A percentile compares a stretch with the other conserved stretches of the same genome.
These are phyloP conservation scores for Boechera retrofracta DNA, from an alignment of 345 rosid species.

Conservation along the genomic window DNA sequence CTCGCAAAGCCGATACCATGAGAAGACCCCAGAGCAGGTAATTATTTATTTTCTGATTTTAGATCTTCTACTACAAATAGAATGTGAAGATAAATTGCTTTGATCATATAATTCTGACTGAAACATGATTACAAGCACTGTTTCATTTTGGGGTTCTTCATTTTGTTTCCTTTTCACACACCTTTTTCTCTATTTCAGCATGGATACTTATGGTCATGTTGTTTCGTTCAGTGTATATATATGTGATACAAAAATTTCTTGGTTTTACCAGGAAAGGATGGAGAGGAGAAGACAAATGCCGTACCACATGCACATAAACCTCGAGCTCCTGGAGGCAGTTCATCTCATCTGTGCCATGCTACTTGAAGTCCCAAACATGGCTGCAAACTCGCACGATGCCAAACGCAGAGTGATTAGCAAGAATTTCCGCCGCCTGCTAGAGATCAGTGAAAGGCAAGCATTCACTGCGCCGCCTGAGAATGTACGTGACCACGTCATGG, in stretches of 20 bases:
- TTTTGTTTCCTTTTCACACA: not conserved
- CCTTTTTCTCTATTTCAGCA: not conserved
- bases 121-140: conserved; percentile 1
- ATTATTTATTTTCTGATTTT: conserved; percentile 1
- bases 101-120: not conserved
- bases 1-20: conserved; percentile 88
- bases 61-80: not conserved
- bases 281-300: conserved; percentile 98
- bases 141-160: conserved; percentile 5
- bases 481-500: conserved; percentile 91
- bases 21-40: conserved; percentile 98
- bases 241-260: not conserved
- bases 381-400: conserved; percentile 69
- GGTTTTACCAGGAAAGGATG: conserved; percentile 68
- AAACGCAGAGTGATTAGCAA: conserved; percentile 80
- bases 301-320: conserved; percentile 96
- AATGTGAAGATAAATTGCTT: not conserved
- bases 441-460: conserved; percentile 79
- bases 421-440: conserved; percentile 82
- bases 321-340: conserved; percentile 91
- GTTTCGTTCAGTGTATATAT: not conserved
- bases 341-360: conserved; percentile 94
- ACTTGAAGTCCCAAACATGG: conserved; percentile 93
- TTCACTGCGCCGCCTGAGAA: conserved; percentile 88
- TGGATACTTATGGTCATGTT: conserved; percentile 9